These are phyloP conservation scores for Blumeria graminis DNA, from an alignment of 2,329 filamentous ascomycete species.

Conservation along the genomic window DNA sequence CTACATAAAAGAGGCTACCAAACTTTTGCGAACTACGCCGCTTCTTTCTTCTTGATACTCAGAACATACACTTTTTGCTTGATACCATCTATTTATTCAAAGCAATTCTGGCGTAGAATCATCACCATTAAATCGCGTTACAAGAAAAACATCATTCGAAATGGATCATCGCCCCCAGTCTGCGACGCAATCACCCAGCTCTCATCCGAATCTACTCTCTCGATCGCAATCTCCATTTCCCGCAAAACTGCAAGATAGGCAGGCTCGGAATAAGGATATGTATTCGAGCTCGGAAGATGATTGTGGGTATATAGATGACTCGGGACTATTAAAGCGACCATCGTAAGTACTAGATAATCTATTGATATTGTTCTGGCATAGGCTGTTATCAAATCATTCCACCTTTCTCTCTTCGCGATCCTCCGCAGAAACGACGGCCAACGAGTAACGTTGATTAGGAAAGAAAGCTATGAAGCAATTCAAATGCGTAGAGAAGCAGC, in stretches of 20 bases:
- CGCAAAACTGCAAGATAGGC: conserved; percentile 28
- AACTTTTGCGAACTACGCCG: no score
- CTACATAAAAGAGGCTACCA: no score
- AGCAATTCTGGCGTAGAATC: no score
- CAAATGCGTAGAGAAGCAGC: conserved; percentile 23
- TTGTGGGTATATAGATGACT: conserved; percentile 7
- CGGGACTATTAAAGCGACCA: conserved; percentile 12
- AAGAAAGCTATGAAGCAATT: conserved; percentile 8
- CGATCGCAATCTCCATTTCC: conserved; percentile 17
- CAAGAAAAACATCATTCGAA: no score
- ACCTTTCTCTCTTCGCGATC: neutral
- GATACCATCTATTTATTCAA: no score
- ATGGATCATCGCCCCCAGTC: no score
- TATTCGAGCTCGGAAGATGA: conserved; percentile 16
- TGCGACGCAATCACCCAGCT: no score
- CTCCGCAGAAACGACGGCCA: conserved; percentile 2
- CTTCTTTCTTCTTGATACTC: no score
- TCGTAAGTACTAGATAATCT: neutral
- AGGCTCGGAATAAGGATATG: conserved; percentile 33
- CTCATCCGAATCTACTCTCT: no score
- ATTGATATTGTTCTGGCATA: conserved; percentile 2
- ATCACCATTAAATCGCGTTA: no score
- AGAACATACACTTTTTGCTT: no score
- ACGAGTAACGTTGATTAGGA: neutral
- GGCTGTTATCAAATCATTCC: conserved; percentile 5